Base-by-base conservation (phyloP, 2,329 filamentous ascomycete genomes). In the Fusarium incarnatum region DNA sequence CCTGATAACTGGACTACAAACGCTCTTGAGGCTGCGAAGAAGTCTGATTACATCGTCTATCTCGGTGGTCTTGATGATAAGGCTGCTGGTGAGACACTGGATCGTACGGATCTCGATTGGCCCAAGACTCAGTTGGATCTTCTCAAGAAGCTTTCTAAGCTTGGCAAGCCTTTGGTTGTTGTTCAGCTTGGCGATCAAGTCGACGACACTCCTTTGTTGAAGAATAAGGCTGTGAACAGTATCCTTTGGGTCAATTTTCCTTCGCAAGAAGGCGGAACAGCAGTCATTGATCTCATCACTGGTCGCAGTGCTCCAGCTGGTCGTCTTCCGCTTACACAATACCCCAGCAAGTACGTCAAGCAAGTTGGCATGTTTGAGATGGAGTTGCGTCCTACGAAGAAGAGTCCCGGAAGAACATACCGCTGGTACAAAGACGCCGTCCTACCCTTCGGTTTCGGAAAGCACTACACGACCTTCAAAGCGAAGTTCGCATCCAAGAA, bases 221-320 rank as follows among this genome's bases (percentile, higher is more conserved):
- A 63, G 48, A 41, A 63, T 3, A 63, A 56, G 16, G 37, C 30
- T 6, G n/a, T 63, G 7, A 63, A 63, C 28, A 63, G 60, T n/a
- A 63, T 63, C 9, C 58, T 63, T 1, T 63, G 58, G 60, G 48
- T 56, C 4, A 63, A 63, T 18, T 63, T 63, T 6, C 60, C 60
- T 2, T 58, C 58, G 3, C 60, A 63, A 2, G 60, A 63, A 9
- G 60, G 60, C 0, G 58, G 60, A 0, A 63, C 58, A 6, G 60
- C 60, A 2, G 48, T 63, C 0, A 56, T 63, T 32, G 48, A 63
- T 1, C 7, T 63, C 1, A 40, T 63, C 6, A 63, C 48, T 0
- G 60, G 60, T 0, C 48, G 58, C 0, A 56, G 63, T 18, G 37
- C 34, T 0, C 60, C 60, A 0, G 60, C 60, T 37, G 60, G 60